Percentiles rank a stretch among this genome's conserved stretches.
Conservation (phyloP, 1,284 basidiomycete species). For the Pseudozyma sp. region DNA sequence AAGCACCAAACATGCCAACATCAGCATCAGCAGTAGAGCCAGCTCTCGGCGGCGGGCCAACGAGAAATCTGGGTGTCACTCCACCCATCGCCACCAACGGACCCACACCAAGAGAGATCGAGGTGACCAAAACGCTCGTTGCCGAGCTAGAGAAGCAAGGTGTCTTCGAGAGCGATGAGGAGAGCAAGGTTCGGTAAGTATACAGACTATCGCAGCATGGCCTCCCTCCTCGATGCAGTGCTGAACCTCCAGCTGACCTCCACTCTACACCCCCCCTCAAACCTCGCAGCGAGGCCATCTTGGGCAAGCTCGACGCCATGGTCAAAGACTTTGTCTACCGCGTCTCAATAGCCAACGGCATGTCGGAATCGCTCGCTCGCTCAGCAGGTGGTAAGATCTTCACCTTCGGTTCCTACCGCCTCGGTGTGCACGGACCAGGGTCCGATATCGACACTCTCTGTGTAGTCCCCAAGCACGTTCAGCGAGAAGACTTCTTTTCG, state of each 20-base stretch:
- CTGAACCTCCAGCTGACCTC: constrained; percentile 3
- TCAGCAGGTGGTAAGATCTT: constrained; percentile 97
- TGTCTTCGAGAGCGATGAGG: constrained; percentile 89
- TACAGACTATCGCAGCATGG: no score
- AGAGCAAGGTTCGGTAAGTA: constrained; percentile 85
- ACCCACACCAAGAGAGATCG: constrained; percentile 65
- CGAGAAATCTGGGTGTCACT: constrained; percentile 73
- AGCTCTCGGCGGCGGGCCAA: constrained; percentile 49
- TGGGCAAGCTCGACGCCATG: constrained; percentile 87
- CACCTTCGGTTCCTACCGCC: constrained; percentile 85
- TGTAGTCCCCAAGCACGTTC: constrained; percentile 95
- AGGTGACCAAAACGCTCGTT: constrained; percentile 84
- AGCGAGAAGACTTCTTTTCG: constrained; percentile 94
- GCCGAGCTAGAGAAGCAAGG: constrained; percentile 87
- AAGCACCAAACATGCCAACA: constrained; percentile 25
- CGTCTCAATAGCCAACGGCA: constrained; percentile 81
- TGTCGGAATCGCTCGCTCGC: constrained; percentile 86
- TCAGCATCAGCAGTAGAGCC: constrained; percentile 49
- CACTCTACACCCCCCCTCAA: neutral
- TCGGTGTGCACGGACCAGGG: constrained; percentile 96
- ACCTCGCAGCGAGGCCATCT: constrained; percentile 82
- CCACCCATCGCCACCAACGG: constrained; percentile 81
- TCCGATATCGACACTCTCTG: constrained; percentile 99
- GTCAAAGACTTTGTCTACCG: constrained; percentile 94
- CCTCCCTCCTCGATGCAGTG: neutral